Evolutionary conservation across 345 rosid genomes (phyloP).

Genomic region (Hypericum androsaemum): DNA sequence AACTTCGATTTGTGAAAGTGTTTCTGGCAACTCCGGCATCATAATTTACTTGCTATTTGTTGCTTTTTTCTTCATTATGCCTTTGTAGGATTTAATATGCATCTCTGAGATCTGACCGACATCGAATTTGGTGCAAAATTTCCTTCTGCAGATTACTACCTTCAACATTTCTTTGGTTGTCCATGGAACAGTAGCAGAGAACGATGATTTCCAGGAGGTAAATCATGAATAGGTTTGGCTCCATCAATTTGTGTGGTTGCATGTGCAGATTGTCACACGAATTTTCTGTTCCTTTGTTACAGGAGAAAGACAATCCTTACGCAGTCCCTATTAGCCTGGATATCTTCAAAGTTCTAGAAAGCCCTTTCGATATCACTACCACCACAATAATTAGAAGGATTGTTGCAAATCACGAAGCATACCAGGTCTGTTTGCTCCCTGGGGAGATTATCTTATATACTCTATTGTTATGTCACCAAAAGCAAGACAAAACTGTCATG

Average conservation of each 20-base stretch:
- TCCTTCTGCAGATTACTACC: slow-evolving; percentile 45
- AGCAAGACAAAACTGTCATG: no score
- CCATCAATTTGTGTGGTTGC: not conserved
- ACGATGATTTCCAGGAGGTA: slow-evolving; percentile 45
- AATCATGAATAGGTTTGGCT: not conserved
- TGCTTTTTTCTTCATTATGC: no score
- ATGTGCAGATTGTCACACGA: not conserved
- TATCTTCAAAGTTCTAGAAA: slow-evolving; percentile 53
- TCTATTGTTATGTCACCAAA: no score
- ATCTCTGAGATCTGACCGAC: no score
- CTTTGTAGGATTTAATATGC: no score
- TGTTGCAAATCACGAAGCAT: slow-evolving; percentile 66
- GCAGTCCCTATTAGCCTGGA: slow-evolving; percentile 58
- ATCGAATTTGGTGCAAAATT: not conserved
- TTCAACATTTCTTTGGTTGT: slow-evolving; percentile 56
- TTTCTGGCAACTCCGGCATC: no score
- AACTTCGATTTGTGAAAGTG: no score
- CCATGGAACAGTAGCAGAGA: slow-evolving; percentile 66
- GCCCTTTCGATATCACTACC: slow-evolving; percentile 64
- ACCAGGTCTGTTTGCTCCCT: slow-evolving; percentile 30
- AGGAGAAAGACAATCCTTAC: slow-evolving; percentile 60
- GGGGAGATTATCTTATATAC: not conserved
- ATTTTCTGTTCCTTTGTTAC: not conserved
- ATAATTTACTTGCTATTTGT: no score
- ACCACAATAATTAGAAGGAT: slow-evolving; percentile 62